These are phyloP conservation scores for Kalaharituber pfeilii DNA, from an alignment of 2,329 filamentous ascomycete genomes.

Conservation along the genomic window DNA sequence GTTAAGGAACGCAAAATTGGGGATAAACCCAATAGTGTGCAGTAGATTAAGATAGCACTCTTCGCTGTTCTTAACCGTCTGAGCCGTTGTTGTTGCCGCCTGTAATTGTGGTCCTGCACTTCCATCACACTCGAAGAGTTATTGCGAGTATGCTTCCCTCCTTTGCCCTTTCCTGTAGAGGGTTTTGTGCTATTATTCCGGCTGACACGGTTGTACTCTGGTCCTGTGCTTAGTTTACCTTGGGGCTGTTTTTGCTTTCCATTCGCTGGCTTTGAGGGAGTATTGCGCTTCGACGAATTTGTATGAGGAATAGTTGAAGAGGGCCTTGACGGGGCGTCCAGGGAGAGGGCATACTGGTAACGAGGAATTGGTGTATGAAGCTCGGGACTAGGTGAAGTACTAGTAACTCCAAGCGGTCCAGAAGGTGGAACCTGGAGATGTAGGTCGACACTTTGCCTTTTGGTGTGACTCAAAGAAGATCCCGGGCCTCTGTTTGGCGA, in stretches of 20 bases:
- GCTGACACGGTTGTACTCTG: neutral
- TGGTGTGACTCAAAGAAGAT: no score
- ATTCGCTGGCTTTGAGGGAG: neutral
- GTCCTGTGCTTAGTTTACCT: neutral
- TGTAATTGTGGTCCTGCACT: constrained; percentile 13
- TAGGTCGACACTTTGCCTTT: neutral
- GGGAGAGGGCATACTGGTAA: neutral
- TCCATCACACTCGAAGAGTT: neutral
- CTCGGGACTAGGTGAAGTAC: neutral
- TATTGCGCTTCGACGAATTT: neutral
- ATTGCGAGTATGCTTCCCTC: neutral
- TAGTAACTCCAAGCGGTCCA: no score
- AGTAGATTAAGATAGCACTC: constrained; percentile 83
- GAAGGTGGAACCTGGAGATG: neutral
- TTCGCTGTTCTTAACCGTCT: constrained; percentile 61
- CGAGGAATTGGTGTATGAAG: neutral
- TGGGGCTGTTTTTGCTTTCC: neutral
- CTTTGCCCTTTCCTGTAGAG: neutral
- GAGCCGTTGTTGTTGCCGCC: constrained; percentile 32
- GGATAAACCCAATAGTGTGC: constrained; percentile 73
- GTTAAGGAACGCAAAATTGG: constrained; percentile 97
- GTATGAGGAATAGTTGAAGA: neutral
- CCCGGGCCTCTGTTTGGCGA: neutral
- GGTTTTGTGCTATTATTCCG: neutral
- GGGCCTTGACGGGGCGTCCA: neutral